Conservation (phyloP, 164 flowering plant genomes). For the Macadamia tetraphylla region DNA sequence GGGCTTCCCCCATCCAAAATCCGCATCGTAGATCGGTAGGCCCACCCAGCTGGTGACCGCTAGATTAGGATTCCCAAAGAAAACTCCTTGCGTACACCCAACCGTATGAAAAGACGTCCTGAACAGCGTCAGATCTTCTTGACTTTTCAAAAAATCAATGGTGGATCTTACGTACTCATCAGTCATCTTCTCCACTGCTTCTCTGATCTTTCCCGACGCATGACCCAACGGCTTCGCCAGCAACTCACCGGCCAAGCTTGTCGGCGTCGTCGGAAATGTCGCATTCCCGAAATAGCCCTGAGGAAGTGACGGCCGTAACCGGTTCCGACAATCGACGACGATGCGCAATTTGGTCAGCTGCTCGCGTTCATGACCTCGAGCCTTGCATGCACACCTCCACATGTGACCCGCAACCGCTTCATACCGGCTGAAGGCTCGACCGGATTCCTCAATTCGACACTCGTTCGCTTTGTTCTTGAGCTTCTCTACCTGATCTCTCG, state of each 20-base stretch:
- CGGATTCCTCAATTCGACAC: neutral
- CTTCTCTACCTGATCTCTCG: constrained; percentile 24
- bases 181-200: constrained; percentile 7
- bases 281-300: constrained; percentile 29
- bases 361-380: constrained; percentile 7
- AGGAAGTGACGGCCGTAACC: constrained; percentile 25
- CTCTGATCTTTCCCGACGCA: constrained; percentile 20
- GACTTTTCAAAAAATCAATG: constrained; percentile 3
- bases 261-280: constrained; percentile 1
- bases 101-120: neutral
- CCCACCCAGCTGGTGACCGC: constrained; percentile 29
- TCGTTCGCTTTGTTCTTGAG: constrained; percentile 32
- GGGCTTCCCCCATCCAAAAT: constrained; percentile 56
- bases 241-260: constrained; percentile 17
- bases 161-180: constrained; percentile 19
- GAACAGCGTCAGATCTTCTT: constrained; percentile 6
- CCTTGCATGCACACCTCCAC: constrained; percentile 38
- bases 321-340: constrained; percentile 16
- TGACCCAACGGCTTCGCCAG: constrained; percentile 14
- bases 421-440: constrained; percentile 25
- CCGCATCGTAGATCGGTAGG: constrained; percentile 20
- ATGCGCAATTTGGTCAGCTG: constrained; percentile 21
- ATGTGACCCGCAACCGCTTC: constrained; percentile 24
- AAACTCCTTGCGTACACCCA: constrained; percentile 10
- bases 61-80: constrained; percentile 31